Conservation (phyloP, 257 asterid genomes). For the Rehmannia glutinosa region DNA sequence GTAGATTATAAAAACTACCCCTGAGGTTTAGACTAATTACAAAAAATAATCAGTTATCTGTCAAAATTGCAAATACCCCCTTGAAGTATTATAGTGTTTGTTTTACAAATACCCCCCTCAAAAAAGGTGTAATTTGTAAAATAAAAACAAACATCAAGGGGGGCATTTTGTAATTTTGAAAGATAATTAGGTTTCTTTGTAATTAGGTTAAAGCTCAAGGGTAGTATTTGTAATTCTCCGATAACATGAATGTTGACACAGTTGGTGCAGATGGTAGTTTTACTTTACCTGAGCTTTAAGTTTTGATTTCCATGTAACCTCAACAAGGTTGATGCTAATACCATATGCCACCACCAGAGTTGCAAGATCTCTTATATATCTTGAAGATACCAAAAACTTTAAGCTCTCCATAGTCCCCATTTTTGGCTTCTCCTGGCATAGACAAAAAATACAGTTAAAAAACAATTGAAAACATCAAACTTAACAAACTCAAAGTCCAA, state of each 20-base stretch:
- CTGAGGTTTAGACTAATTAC: too few relatives aligned
- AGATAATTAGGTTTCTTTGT: neutral
- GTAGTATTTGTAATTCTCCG: neutral
- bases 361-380: constrained; percentile 90
- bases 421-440: constrained; percentile 72
- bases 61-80: too few relatives aligned
- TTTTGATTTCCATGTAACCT: constrained; percentile 99
- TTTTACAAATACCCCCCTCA: too few relatives aligned
- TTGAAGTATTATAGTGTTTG: too few relatives aligned
- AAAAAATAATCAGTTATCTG: neutral
- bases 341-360: constrained; percentile 97
- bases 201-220: neutral
- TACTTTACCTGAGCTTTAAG: constrained; percentile 99
- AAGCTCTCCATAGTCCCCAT: constrained; percentile 99
- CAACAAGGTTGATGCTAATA: constrained; percentile 93
- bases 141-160: too few relatives aligned
- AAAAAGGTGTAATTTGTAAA: too few relatives aligned
- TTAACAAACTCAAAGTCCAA: too few relatives aligned
- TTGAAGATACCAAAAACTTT: constrained; percentile 80
- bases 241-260: neutral
- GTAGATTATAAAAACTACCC: too few relatives aligned
- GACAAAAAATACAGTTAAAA: constrained; percentile 2
- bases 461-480: neutral
- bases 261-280: too few relatives aligned
- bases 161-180: neutral